These are phyloP conservation scores for Emmonsia crescens DNA, from an alignment of 2,329 filamentous ascomycete species.

Conservation along the genomic window DNA sequence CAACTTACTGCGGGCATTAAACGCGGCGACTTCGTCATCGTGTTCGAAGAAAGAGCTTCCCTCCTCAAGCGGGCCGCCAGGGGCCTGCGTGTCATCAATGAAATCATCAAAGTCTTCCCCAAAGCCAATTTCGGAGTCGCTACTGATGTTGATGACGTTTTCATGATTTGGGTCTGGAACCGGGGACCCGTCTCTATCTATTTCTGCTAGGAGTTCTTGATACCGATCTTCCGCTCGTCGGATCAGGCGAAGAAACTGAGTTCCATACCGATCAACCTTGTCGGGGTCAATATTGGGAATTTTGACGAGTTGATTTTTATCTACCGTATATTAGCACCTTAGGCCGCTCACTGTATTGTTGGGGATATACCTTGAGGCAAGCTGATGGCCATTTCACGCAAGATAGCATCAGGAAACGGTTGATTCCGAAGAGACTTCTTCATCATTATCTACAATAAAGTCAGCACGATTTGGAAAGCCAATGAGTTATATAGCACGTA, in stretches of 20 bases:
- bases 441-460: slow-evolving; percentile 29
- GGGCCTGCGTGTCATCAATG: background rate
- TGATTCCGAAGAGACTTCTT: slow-evolving; percentile 34
- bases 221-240: slow-evolving; percentile 31
- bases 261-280: slow-evolving; percentile 35
- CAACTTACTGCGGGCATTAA: slow-evolving; percentile 16
- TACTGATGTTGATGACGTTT: slow-evolving; percentile 36
- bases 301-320: slow-evolving; percentile 27
- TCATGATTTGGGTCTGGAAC: slow-evolving; percentile 36
- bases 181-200: slow-evolving; percentile 37
- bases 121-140: slow-evolving; percentile 27
- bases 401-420: slow-evolving; percentile 36
- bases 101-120: slow-evolving; percentile 10
- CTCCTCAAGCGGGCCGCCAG: slow-evolving; percentile 5
- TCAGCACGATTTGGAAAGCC: slow-evolving; percentile 4
- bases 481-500: background rate
- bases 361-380: slow-evolving; percentile 32
- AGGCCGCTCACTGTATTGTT: background rate
- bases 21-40: slow-evolving; percentile 11
- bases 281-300: slow-evolving; percentile 35
- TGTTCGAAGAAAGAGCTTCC: slow-evolving; percentile 18
- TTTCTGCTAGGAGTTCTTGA: slow-evolving; percentile 34
- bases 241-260: slow-evolving; percentile 33
- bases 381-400: slow-evolving; percentile 39
- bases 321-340: slow-evolving; percentile 18